These are phyloP conservation scores for Emericellopsis cladophorae DNA, from an alignment of 2,329 filamentous ascomycete species.

Conservation along the genomic window DNA sequence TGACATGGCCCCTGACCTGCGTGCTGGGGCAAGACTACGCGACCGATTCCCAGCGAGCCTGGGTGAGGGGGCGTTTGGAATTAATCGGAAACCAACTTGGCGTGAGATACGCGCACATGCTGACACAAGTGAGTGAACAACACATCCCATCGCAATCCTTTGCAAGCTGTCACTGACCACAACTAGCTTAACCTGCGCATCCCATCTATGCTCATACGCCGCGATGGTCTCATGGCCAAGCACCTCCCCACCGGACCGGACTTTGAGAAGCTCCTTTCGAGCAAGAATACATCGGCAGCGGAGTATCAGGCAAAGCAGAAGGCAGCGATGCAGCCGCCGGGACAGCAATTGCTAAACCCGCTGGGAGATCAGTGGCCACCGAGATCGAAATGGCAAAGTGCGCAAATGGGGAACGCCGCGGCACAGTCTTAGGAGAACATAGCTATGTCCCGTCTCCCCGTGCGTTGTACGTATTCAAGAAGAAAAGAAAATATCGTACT, in stretches of 20 bases:
- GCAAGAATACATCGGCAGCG: neutral
- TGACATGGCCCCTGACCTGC: conserved; percentile 45
- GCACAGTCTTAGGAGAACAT: neutral
- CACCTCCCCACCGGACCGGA: conserved; percentile 27
- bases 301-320: conserved; percentile 24
- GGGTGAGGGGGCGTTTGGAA: conserved; percentile 38
- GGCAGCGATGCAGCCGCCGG: conserved; percentile 27
- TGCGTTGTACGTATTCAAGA: too few relatives aligned
- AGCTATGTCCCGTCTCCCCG: neutral
- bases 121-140: conserved; percentile 32
- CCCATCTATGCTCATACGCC: conserved; percentile 48
- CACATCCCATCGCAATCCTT: neutral
- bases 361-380: neutral
- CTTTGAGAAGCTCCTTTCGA: conserved; percentile 30
- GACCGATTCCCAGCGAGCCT: conserved; percentile 44
- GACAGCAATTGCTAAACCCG: neutral
- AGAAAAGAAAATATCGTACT: too few relatives aligned
- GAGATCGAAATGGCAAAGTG: neutral
- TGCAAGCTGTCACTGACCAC: neutral
- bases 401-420: neutral
- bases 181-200: conserved; percentile 41
- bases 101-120: conserved; percentile 42
- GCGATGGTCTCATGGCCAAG: conserved; percentile 34
- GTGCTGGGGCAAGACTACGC: conserved; percentile 43
- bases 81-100: conserved; percentile 44